A percentile compares a stretch with the other conserved stretches of the same genome.
Conservation (phyloP, 225 moss, liverwort and hornwort species). For the Polytrichum commune region DNA sequence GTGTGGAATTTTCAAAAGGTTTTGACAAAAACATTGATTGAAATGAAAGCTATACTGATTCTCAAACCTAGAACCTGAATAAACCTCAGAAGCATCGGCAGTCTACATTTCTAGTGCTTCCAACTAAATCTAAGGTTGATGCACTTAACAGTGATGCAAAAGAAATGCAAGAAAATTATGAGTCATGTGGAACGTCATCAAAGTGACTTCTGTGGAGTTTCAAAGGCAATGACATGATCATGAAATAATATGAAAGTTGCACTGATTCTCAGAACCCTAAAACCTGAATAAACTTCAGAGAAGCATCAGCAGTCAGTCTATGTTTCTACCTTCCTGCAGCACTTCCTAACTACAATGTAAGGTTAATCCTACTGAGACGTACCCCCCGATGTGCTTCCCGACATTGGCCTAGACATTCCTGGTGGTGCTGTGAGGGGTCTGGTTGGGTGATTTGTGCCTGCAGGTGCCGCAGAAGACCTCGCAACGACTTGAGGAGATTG, state of each 20-base stretch:
- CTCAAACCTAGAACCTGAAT: neutral
- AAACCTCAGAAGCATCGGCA: neutral
- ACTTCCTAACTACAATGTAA: neutral
- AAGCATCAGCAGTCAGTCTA: neutral
- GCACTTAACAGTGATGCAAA: neutral
- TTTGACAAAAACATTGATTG: neutral
- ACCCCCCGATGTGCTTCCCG: slow-evolving; percentile 23
- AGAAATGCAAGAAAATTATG: too few species aligned
- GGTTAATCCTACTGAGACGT: slow-evolving; percentile 20
- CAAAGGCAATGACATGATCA: slow-evolving; percentile 4
- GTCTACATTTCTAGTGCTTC: neutral
- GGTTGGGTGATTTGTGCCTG: neutral
- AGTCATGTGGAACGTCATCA: neutral
- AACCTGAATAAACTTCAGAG: slow-evolving; percentile 1
- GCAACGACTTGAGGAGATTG: slow-evolving; percentile 29
- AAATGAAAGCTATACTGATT: slow-evolving; percentile 3
- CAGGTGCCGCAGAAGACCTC: slow-evolving; percentile 13
- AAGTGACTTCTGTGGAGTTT: slow-evolving; percentile 1
- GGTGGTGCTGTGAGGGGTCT: slow-evolving; percentile 49
- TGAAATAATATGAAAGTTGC: slow-evolving; percentile 8
- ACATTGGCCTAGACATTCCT: slow-evolving; percentile 46
- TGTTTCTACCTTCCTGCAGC: slow-evolving; percentile 1
- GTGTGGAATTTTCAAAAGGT: neutral
- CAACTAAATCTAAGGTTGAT: slow-evolving; percentile 1
- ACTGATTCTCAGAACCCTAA: neutral